Evolutionary conservation across 2,329 filamentous ascomycete genomes (phyloP).

Genomic region (Byssochlamys sp.): DNA sequence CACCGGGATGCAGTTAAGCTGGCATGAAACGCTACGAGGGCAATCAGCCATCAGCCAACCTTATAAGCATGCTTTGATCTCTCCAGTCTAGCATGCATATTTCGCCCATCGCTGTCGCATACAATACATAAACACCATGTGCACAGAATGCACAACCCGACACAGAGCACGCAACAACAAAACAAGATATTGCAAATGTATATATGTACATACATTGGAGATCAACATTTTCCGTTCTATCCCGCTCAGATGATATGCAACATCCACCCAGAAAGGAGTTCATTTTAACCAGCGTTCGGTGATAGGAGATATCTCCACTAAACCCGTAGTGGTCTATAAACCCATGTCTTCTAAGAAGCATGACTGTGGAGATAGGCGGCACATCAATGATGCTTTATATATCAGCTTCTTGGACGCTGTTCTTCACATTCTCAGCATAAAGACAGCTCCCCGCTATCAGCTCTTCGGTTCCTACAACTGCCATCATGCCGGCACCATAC

Average conservation of each 20-base stretch:
- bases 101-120: too few species aligned
- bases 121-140: too few species aligned
- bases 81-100: too few species aligned
- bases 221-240: neutral
- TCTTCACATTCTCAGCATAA: neutral
- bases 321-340: neutral
- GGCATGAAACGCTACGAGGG: neutral
- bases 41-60: neutral
- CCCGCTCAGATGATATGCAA: neutral
- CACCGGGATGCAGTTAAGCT: neutral
- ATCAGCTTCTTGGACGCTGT: neutral
- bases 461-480: neutral
- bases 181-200: too few species aligned
- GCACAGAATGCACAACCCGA: too few species aligned
- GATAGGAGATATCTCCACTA: neutral
- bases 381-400: neutral
- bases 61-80: neutral
- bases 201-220: neutral
- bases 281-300: neutral
- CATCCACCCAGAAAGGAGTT: neutral
- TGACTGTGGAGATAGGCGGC: neutral
- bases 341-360: neutral
- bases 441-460: too few species aligned
- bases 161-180: too few species aligned
- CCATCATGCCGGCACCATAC: constrained; percentile 1